Evolutionary conservation across 1,284 basidiomycete genomes (phyloP).

Genomic region (Moniliella sp.): DNA sequence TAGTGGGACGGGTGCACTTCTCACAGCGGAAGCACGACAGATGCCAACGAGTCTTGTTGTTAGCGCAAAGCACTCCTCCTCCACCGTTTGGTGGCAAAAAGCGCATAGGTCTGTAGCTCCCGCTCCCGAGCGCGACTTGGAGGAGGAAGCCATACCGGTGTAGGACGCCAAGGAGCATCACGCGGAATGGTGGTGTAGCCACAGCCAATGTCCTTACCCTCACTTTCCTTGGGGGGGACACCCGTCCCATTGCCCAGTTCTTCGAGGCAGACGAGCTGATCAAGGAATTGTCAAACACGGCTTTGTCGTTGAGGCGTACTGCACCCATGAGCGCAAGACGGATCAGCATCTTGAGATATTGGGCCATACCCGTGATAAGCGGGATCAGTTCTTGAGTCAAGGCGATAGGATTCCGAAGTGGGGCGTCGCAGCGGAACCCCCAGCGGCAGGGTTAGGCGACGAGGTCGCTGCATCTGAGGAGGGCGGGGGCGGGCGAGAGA

Average conservation of each 20-base stretch:
- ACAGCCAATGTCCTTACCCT: neutral
- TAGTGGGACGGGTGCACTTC: conserved; percentile 54
- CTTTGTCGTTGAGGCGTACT: conserved; percentile 76
- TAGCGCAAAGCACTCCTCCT: conserved; percentile 82
- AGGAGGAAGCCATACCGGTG: conserved; percentile 27
- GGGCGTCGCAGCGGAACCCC: too few species aligned
- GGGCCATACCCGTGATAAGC: conserved; percentile 89
- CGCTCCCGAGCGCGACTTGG: conserved; percentile 17
- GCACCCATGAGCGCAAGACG: conserved; percentile 89
- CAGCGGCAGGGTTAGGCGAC: too few species aligned
- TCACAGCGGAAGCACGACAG: conserved; percentile 67
- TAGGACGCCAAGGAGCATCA: too few species aligned
- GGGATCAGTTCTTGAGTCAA: conserved; percentile 96
- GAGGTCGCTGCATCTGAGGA: too few species aligned
- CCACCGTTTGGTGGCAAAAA: conserved; percentile 67
- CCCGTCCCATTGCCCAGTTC: conserved; percentile 34
- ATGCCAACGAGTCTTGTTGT: conserved; percentile 89
- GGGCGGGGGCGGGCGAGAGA: conserved; percentile 86
- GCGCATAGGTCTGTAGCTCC: conserved; percentile 56
- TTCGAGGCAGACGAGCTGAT: conserved; percentile 71
- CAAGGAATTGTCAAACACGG: conserved; percentile 72
- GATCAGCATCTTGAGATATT: conserved; percentile 97
- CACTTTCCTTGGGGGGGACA: conserved; percentile 10
- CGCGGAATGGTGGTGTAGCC: too few species aligned
- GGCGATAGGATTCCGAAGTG: too few species aligned